Evolutionary conservation across 225 moss, liverwort and hornwort genomes (phyloP).

Genomic region (Bryoerythrophyllum caledonicum): DNA sequence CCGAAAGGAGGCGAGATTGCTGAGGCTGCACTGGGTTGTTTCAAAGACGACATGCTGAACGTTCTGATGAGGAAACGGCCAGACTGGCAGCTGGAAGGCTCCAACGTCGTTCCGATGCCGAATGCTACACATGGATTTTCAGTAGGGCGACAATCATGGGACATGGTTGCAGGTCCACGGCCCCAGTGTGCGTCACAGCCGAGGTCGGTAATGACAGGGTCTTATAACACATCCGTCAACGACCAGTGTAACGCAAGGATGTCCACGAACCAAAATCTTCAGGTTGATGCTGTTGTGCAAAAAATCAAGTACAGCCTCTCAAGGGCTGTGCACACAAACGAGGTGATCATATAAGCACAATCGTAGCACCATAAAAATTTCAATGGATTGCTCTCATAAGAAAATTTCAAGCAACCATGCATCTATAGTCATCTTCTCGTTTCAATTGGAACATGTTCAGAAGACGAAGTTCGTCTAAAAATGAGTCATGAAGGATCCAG

Average conservation of each 20-base stretch:
- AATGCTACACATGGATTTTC: constrained; percentile 35
- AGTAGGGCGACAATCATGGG: constrained; percentile 64
- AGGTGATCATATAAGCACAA: constrained; percentile 30
- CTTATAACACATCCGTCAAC: constrained; percentile 38
- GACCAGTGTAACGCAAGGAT: constrained; percentile 50
- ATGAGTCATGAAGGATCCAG: not conserved
- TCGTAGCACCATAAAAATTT: not conserved
- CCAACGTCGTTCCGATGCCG: constrained; percentile 37
- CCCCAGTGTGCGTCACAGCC: constrained; percentile 39
- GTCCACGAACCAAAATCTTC: constrained; percentile 48
- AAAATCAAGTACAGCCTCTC: constrained; percentile 67
- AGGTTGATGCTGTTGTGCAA: constrained; percentile 63
- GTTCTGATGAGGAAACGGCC: constrained; percentile 69
- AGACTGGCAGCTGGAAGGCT: constrained; percentile 70
- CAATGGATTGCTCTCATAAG: not conserved
- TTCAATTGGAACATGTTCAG: not conserved
- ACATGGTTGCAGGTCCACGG: constrained; percentile 45
- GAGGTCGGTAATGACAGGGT: constrained; percentile 39
- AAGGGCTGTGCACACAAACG: constrained; percentile 57
- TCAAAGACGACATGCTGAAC: constrained; percentile 74
- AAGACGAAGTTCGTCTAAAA: not conserved
- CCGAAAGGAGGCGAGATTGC: constrained; percentile 70
- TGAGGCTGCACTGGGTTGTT: constrained; percentile 71
- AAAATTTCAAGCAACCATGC: not conserved
- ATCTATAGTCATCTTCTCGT: not conserved